phyloP scores from a whole-genome alignment of 345 rosid species.

The Lepidium didymum region DNA sequence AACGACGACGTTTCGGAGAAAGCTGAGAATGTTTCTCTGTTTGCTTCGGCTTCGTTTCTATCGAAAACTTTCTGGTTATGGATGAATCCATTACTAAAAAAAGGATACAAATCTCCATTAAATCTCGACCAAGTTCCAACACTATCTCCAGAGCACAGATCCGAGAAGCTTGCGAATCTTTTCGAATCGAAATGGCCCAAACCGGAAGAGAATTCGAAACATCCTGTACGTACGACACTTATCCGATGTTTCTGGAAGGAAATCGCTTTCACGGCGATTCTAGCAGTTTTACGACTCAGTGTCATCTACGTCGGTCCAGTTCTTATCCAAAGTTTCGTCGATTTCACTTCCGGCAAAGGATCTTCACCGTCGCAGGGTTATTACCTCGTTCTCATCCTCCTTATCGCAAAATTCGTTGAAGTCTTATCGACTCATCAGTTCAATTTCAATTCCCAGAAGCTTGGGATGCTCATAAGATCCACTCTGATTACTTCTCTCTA shows the following conservation, averaged over 20 bases:
- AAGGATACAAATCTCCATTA: conserved; percentile 85
- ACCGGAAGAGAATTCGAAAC: conserved; percentile 47
- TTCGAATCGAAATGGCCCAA: conserved; percentile 79
- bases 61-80: conserved; percentile 86
- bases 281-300: too few relatives aligned
- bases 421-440: too few relatives aligned
- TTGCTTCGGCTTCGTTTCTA: conserved; percentile 59
- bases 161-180: conserved; percentile 61
- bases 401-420: too few relatives aligned
- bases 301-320: too few relatives aligned
- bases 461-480: too few relatives aligned
- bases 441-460: too few relatives aligned
- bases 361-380: too few relatives aligned
- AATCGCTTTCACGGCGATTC: conserved; percentile 61
- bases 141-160: conserved; percentile 69
- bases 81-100: conserved; percentile 82
- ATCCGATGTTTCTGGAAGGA: conserved; percentile 81
- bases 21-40: conserved; percentile 40
- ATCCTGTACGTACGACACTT: conserved; percentile 68
- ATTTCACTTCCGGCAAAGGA: too few relatives aligned
- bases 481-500: too few relatives aligned
- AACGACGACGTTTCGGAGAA: conserved; percentile 36
- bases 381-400: too few relatives aligned
- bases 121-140: conserved; percentile 64
- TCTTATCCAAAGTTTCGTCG: too few relatives aligned